A percentile compares a stretch with the other conserved stretches of the same genome.
Evolutionary conservation across 2,329 filamentous ascomycete genomes (phyloP).

Genomic region (Trichoderma arundinaceum): DNA sequence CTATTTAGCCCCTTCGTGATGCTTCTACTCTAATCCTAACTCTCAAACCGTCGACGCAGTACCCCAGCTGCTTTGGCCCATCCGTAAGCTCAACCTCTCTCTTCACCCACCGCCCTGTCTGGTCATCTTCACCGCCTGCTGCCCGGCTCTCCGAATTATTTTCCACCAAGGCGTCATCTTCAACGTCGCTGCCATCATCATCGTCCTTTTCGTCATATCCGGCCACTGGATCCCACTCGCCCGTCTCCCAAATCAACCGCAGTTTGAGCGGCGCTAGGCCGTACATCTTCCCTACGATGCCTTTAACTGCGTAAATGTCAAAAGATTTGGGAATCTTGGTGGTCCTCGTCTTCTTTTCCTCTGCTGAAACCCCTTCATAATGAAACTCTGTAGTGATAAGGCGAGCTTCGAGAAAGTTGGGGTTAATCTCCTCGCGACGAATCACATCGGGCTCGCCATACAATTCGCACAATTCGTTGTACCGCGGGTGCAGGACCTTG

Average conservation of each 20-base stretch:
- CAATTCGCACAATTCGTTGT: slow-evolving; percentile 71
- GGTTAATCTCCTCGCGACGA: slow-evolving; percentile 65
- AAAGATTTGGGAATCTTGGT: slow-evolving; percentile 78
- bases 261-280: slow-evolving; percentile 66
- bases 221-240: slow-evolving; percentile 82
- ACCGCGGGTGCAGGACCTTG: slow-evolving; percentile 71
- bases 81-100: slow-evolving; percentile 81
- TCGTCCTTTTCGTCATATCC: slow-evolving; percentile 64
- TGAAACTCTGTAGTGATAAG: slow-evolving; percentile 69
- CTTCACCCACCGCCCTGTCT: slow-evolving; percentile 68
- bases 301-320: slow-evolving; percentile 82
- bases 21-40: slow-evolving; percentile 73
- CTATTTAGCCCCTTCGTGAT: background rate
- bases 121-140: slow-evolving; percentile 31
- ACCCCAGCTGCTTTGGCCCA: slow-evolving; percentile 80
- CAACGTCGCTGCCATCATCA: slow-evolving; percentile 58
- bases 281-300: slow-evolving; percentile 76
- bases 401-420: slow-evolving; percentile 80
- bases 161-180: slow-evolving; percentile 48
- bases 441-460: slow-evolving; percentile 74
- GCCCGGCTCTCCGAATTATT: slow-evolving; percentile 42
- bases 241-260: slow-evolving; percentile 83
- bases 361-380: slow-evolving; percentile 32
- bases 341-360: slow-evolving; percentile 55
- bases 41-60: slow-evolving; percentile 77